phyloP scores from a whole-genome alignment of 192 early-diverging fungal genomes.

The Phlyctochytrium arcticum region DNA sequence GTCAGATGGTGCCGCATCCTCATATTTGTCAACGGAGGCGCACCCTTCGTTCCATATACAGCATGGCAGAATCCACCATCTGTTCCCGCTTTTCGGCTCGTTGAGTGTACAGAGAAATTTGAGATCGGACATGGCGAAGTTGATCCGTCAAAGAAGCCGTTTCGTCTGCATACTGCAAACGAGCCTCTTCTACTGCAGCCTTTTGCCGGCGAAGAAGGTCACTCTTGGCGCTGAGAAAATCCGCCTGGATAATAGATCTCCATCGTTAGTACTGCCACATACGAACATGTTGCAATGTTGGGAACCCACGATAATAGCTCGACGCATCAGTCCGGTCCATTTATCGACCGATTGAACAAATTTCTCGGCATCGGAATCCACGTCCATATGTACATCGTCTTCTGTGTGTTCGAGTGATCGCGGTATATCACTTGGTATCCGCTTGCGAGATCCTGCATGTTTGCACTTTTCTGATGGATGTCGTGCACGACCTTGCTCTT shows the following conservation, averaged over 20 bases:
- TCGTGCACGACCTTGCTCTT: no score
- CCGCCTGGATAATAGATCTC: constrained; percentile 4
- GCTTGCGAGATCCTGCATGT: no score
- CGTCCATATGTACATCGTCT: background rate
- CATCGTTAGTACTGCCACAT: background rate
- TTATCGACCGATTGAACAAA: constrained; percentile 31
- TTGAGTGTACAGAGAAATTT: background rate
- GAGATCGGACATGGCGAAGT: constrained; percentile 3
- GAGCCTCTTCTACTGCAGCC: background rate
- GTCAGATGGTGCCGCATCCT: no score
- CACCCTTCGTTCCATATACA: constrained; percentile 12
- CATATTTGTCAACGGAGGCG: no score
- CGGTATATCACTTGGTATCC: no score
- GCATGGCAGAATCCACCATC: constrained; percentile 16
- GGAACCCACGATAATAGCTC: constrained; percentile 24
- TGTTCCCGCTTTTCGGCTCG: background rate
- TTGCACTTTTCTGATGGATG: no score
- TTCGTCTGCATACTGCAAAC: background rate
- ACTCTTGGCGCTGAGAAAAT: constrained; percentile 18
- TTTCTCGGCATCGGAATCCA: constrained; percentile 13
- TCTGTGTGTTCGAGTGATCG: background rate
- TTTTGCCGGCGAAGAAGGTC: constrained; percentile 5
- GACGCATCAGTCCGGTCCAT: constrained; percentile 31
- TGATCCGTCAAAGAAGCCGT: background rate
- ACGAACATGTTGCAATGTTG: background rate